phyloP scores from a whole-genome alignment of 345 rosid species.

The Pseudoturritis turrita region DNA sequence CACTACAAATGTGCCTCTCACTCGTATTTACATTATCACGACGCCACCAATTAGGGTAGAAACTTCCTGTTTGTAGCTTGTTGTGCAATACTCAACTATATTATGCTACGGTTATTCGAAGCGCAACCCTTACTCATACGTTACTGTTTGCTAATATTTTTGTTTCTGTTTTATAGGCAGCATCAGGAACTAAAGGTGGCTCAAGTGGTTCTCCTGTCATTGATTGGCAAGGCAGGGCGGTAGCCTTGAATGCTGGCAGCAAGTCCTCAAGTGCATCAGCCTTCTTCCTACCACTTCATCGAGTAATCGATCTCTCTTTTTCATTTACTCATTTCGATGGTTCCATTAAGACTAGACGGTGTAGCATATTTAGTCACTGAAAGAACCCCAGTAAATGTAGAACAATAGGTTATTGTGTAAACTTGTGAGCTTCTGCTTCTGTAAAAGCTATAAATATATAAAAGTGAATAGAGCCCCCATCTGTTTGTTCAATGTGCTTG shows the following conservation, averaged over 20 bases:
- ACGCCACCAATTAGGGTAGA: background rate
- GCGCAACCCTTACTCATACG: background rate
- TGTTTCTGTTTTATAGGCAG: slow-evolving; percentile 58
- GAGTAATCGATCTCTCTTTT: slow-evolving; percentile 43
- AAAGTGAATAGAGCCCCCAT: background rate
- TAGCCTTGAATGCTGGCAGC: slow-evolving; percentile 97
- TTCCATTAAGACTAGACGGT: slow-evolving; percentile 4
- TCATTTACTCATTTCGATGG: background rate
- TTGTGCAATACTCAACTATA: background rate
- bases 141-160: background rate
- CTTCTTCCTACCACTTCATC: slow-evolving; percentile 80
- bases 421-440: slow-evolving; percentile 12
- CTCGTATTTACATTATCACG: background rate
- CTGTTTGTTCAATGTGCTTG: background rate
- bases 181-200: slow-evolving; percentile 95
- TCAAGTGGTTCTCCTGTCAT: slow-evolving; percentile 99
- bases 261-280: slow-evolving; percentile 87
- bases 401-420: background rate
- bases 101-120: background rate
- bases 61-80: slow-evolving; percentile 6
- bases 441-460: background rate
- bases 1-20: background rate
- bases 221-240: slow-evolving; percentile 93
- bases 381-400: background rate
- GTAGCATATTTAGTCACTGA: background rate